phyloP scores from a whole-genome alignment of 495 filamentous ascomycete genomes.

The Clohesyomyces aquaticus region DNA sequence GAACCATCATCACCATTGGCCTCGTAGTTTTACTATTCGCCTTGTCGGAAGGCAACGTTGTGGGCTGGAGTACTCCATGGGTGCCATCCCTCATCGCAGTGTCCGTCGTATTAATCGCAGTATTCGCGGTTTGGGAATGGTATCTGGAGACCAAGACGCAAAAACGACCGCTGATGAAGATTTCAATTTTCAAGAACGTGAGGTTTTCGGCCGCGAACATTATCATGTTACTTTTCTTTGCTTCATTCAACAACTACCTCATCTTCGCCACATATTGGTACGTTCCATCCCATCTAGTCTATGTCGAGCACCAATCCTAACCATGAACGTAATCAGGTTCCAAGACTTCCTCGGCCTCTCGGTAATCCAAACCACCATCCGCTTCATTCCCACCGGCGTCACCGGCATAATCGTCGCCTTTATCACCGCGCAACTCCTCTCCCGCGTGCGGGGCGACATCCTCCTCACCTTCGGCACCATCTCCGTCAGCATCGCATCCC shows the following conservation, averaged over 20 bases:
- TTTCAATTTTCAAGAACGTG: conserved; percentile 58
- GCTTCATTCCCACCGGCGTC: conserved; percentile 64
- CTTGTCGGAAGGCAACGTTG: conserved; percentile 64
- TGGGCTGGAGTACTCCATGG: conserved; percentile 71
- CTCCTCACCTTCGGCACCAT: conserved; percentile 59
- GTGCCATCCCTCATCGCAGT: conserved; percentile 66
- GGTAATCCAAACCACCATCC: conserved; percentile 61
- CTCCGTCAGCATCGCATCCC: conserved; percentile 52
- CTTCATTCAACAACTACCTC: conserved; percentile 61
- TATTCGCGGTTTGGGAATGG: conserved; percentile 69
- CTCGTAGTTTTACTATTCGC: conserved; percentile 62
- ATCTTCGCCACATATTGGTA: conserved; percentile 63
- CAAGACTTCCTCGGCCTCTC: conserved; percentile 61
- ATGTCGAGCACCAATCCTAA: neutral
- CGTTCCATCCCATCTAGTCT: neutral
- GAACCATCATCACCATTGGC: conserved; percentile 45
- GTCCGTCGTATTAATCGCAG: conserved; percentile 59
- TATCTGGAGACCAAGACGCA: conserved; percentile 56
- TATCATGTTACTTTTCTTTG: conserved; percentile 64
- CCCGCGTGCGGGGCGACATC: conserved; percentile 55
- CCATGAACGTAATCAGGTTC: conserved; percentile 50
- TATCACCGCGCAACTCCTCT: conserved; percentile 59
- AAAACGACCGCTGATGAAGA: conserved; percentile 60
- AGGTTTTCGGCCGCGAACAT: conserved; percentile 62
- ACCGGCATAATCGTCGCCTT: conserved; percentile 55